phyloP scores from a whole-genome alignment of 2,329 filamentous ascomycete genomes.

The Penicillium sp. region DNA sequence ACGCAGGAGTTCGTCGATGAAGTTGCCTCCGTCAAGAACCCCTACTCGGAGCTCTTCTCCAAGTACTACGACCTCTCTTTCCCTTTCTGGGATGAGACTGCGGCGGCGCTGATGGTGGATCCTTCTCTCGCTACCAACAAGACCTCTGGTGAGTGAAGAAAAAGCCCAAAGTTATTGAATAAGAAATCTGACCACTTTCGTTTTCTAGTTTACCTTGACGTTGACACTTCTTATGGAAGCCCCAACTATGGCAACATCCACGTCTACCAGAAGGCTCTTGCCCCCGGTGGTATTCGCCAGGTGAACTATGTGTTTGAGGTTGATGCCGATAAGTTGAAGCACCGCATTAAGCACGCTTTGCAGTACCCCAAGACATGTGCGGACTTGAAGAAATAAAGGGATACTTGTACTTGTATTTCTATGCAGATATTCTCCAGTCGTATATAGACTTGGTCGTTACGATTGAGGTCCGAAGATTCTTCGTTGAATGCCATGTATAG shows the following conservation, averaged over 20 bases:
- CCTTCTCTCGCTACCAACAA: constrained; percentile 43
- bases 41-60: constrained; percentile 45
- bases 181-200: background rate
- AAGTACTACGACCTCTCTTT: constrained; percentile 45
- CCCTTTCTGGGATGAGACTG: constrained; percentile 54
- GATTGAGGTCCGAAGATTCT: background rate
- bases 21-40: constrained; percentile 40
- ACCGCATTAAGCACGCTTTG: constrained; percentile 43
- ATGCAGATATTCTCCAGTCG: background rate
- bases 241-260: constrained; percentile 51
- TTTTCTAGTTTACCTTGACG: constrained; percentile 46
- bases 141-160: constrained; percentile 33
- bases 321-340: constrained; percentile 40
- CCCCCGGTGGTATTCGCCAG: constrained; percentile 38
- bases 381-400: constrained; percentile 4
- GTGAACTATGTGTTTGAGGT: constrained; percentile 48
- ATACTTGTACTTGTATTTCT: background rate
- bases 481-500: background rate
- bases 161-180: background rate
- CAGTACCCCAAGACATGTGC: constrained; percentile 27
- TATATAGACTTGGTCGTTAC: background rate
- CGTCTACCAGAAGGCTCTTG: constrained; percentile 47
- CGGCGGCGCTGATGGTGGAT: constrained; percentile 45
- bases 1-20: constrained; percentile 45
- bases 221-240: constrained; percentile 47